Base-by-base conservation (phyloP, 495 filamentous ascomycete species). In the Penicillium pulvis region DNA sequence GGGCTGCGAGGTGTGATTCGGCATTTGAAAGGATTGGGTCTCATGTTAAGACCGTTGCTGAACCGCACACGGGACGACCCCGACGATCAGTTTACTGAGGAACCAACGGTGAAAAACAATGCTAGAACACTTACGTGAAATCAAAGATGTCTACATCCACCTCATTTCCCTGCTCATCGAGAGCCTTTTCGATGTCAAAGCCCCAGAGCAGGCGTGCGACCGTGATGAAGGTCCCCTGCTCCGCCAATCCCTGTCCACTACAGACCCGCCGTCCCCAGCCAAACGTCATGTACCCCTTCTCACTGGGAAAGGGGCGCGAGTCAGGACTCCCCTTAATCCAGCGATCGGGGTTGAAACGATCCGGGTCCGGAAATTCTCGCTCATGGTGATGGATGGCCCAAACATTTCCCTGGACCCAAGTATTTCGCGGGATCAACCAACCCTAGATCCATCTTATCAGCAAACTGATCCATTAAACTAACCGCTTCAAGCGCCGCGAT, bases 201-300 rank as follows among this genome's bases (percentile, higher is more conserved):
- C 60, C 60, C 57, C 63, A 63, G 42, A 66, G 56, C 3, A 66
- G 33, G 11, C 59, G 54, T 24, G 63, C 63, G 19, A 66, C 48
- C 1, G 59, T 66, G 70, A 68, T 63, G 48, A 63, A 68, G 0
- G 65, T 76, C 3, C 75, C 75, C 45, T 76, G 76, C 50, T 79
- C 75, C 3, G 75, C 76, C 2, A 79, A 61, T 6, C 70, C 74
- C 50, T 77, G 73, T 1, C 76, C 76, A 48, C 74, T 72, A 36
- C 62, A 65, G 2, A 68, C 65, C 19, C 62, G 52, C 8, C 65
- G 54, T 11, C 65, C 65, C 65, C 83, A 86, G 46, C 83, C 83
- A 50, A 86, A 86, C 6, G 82, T 86, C 83, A 86, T 86, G 62
- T 86, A 86, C 0, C 83, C 83, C 49, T 72, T 79, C 51, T 87